These are phyloP conservation scores for Kingdonia uniflora DNA, from an alignment of 164 flowering plant species.

Conservation along the genomic window DNA sequence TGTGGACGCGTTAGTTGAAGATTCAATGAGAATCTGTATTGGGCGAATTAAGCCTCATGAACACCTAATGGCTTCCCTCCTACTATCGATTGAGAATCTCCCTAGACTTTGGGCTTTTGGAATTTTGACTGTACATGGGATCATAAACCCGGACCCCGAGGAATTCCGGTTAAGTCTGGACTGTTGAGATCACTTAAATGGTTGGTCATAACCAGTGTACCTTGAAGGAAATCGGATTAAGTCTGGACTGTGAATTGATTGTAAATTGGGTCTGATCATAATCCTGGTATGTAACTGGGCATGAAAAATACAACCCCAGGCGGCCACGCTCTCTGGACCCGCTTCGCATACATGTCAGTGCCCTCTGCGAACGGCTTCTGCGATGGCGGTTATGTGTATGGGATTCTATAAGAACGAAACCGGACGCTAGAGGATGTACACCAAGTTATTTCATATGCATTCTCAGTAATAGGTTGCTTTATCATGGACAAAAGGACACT, in stretches of 20 bases:
- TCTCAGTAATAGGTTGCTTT: constrained; percentile 85
- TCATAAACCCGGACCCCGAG: not conserved
- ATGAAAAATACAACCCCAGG: constrained; percentile 35
- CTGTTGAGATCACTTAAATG: constrained; percentile 18
- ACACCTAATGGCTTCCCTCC: constrained; percentile 34
- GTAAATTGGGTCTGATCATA: constrained; percentile 18
- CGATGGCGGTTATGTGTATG: constrained; percentile 20
- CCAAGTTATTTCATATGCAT: constrained; percentile 73
- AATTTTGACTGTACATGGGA: constrained; percentile 19
- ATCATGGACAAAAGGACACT: constrained; percentile 81
- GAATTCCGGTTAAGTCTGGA: constrained; percentile 15
- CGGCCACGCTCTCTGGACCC: constrained; percentile 46
- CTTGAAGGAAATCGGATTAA: constrained; percentile 18
- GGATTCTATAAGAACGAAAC: constrained; percentile 19
- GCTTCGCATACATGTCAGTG: constrained; percentile 32
- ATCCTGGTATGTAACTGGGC: constrained; percentile 34
- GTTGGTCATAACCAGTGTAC: constrained; percentile 25
- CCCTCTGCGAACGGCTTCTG: constrained; percentile 27
- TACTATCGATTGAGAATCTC: constrained; percentile 49
- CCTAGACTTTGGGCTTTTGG: constrained; percentile 36
- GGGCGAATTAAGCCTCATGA: constrained; percentile 29
- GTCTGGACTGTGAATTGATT: constrained; percentile 27
- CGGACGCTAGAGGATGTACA: constrained; percentile 23
- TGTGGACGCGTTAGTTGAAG: constrained; percentile 17
- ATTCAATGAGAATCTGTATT: constrained; percentile 16